phyloP scores from a whole-genome alignment of 2,329 filamentous ascomycete species.

The Fusarium sp. region DNA sequence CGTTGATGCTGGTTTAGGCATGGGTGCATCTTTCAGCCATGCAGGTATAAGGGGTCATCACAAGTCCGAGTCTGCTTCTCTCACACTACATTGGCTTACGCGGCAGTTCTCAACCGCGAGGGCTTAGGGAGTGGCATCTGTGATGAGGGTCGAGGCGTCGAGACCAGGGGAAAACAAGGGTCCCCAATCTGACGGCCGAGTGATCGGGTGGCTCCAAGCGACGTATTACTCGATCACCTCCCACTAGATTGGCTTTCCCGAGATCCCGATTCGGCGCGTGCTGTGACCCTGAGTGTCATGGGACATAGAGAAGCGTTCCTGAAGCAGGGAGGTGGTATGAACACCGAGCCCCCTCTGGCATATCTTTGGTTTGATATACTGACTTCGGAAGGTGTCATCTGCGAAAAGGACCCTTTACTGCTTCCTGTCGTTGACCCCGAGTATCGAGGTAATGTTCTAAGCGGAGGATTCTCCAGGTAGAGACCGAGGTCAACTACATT shows the following conservation, averaged over 20 bases:
- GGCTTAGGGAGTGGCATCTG: no score
- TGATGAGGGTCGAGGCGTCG: no score
- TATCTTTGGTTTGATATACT: not conserved
- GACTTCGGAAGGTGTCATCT: not conserved
- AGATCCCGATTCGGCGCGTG: not conserved
- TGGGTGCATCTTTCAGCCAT: not conserved
- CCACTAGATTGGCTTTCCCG: not conserved
- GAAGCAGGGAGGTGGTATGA: not conserved
- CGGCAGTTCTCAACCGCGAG: no score
- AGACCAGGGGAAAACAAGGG: not conserved
- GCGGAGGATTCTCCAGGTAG: not conserved
- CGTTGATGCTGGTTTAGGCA: not conserved
- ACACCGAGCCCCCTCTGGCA: not conserved
- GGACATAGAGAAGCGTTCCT: not conserved
- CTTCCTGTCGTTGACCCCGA: slow-evolving; percentile 1
- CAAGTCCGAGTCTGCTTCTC: not conserved
- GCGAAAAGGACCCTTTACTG: slow-evolving; percentile 4
- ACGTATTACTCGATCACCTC: not conserved
- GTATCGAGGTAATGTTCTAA: not conserved
- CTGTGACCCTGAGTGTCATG: not conserved
- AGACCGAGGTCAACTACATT: not conserved
- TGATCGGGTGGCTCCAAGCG: not conserved
- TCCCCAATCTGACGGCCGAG: not conserved
- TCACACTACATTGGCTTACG: no score
- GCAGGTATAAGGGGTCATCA: not conserved